phyloP scores from a whole-genome alignment of 129 eudicot genomes.

The Flaveria sonorensis region DNA sequence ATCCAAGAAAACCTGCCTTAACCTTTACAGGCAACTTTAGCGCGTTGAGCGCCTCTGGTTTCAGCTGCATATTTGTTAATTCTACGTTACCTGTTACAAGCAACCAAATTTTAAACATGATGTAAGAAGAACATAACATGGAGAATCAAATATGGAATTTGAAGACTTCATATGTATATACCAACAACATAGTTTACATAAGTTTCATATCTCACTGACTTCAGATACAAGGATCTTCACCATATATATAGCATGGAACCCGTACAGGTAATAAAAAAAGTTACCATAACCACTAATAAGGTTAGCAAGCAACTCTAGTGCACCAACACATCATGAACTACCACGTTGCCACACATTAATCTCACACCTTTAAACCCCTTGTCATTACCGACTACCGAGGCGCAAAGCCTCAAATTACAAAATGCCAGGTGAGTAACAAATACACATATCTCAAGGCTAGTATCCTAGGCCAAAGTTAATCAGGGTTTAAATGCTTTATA shows the following conservation, averaged over 20 bases:
- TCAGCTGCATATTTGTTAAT: constrained; percentile 92
- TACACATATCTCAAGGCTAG: constrained; percentile 19
- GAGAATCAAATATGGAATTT: background rate
- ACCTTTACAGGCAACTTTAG: constrained; percentile 94
- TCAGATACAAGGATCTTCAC: constrained; percentile 16
- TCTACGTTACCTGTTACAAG: constrained; percentile 83
- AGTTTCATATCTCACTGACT: constrained; percentile 8
- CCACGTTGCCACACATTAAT: background rate
- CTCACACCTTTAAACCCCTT: constrained; percentile 4
- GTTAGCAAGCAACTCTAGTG: background rate
- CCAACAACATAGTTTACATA: constrained; percentile 9
- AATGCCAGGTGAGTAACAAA: constrained; percentile 6
- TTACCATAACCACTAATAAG: constrained; percentile 1
- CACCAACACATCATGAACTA: constrained; percentile 23
- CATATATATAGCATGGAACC: constrained; percentile 6
- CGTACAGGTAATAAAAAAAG: background rate
- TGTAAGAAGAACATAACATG: background rate
- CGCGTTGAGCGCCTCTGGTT: constrained; percentile 98
- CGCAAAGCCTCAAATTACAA: background rate
- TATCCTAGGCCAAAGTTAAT: constrained; percentile 12
- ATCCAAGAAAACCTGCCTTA: constrained; percentile 99
- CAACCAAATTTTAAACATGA: constrained; percentile 16
- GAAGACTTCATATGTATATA: constrained; percentile 18
- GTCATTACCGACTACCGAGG: constrained; percentile 2
- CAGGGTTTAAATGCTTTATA: constrained; percentile 10